phyloP scores from a whole-genome alignment of 345 rosid species.

The Turritis glabra region DNA sequence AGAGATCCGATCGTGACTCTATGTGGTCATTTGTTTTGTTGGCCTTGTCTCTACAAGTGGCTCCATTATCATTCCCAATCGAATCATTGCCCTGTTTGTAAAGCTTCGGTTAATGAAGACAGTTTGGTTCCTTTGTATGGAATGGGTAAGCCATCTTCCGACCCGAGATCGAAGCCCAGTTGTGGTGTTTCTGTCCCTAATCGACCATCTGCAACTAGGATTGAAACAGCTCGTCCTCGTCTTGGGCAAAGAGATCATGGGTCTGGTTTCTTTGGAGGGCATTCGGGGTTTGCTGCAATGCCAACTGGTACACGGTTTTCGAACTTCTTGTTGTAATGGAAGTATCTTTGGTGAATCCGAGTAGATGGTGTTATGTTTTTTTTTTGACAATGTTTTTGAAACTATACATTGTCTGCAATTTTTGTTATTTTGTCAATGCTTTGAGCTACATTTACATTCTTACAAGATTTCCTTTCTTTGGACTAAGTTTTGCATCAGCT shows the following conservation, averaged over 20 bases:
- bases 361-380: background rate
- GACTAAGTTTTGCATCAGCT: background rate
- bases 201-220: slow-evolving; percentile 88
- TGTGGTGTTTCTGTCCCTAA: slow-evolving; percentile 70
- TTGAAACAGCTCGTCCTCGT: slow-evolving; percentile 79
- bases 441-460: background rate
- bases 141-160: slow-evolving; percentile 74
- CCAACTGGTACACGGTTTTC: slow-evolving; percentile 66
- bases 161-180: slow-evolving; percentile 73
- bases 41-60: slow-evolving; percentile 99
- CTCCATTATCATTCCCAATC: slow-evolving; percentile 61
- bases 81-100: slow-evolving; percentile 81
- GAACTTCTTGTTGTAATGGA: slow-evolving; percentile 57
- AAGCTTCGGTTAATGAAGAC: slow-evolving; percentile 76
- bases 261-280: slow-evolving; percentile 11
- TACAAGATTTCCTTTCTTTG: background rate
- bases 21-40: slow-evolving; percentile 94
- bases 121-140: slow-evolving; percentile 93
- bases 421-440: background rate
- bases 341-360: background rate
- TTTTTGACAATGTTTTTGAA: background rate
- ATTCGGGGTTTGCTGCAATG: slow-evolving; percentile 59
- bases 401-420: background rate
- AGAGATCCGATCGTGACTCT: slow-evolving; percentile 90
- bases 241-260: slow-evolving; percentile 17